Evolutionary conservation across 2,329 filamentous ascomycete genomes (phyloP), one percentile per base, ranked within the genome.

Genomic region (Blastomyces gilchristii): DNA sequence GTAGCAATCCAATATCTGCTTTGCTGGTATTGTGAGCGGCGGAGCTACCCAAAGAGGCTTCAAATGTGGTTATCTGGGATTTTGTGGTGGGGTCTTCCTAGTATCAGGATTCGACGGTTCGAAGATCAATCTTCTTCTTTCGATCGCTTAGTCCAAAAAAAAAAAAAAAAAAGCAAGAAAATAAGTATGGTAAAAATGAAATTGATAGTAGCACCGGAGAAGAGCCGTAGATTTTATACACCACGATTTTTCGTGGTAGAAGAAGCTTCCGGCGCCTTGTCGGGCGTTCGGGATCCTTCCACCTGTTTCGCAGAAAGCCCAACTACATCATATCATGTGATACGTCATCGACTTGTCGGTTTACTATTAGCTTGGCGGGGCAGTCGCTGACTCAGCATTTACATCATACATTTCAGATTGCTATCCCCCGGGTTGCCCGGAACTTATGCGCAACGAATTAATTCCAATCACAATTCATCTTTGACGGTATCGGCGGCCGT

Each of bases 1-100:
- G 61, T 74, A 70, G 31, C 37, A 45, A 28, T 43, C 31, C 2
- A 31, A n/a, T 57, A 47, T 54, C n/a, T 18, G 18, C 16, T 22
- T 37, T 16, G 25, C 45, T 9, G 28, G 18, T 47, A 22, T 59
- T 11, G 18, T 31, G 22, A 31, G 11, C 25, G 41, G 25, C 28
- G 22, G 37, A 58, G n/a, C 8, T 58, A 58, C 3, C 22, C 14
- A 6, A n/a, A 18, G 12, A 8, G 6, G 39, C n/a, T 5, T 6
- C 25, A 25, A 2, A 34, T n/a, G 16, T 28, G 18, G 4, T 34
- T 52, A 16, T 7, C 0, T 9, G 14, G 59, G 28, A 14, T 18
- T 47, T 8, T 25, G 22, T 41, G 54, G 37, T 43, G n/a, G 37
- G 37, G 54, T 8, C 11, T 37, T 39, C 7, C 25, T 7, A 12